These are phyloP conservation scores for Wickerhamomyces queroliae DNA, from an alignment of 805 yeast species.

Conservation along the genomic window DNA sequence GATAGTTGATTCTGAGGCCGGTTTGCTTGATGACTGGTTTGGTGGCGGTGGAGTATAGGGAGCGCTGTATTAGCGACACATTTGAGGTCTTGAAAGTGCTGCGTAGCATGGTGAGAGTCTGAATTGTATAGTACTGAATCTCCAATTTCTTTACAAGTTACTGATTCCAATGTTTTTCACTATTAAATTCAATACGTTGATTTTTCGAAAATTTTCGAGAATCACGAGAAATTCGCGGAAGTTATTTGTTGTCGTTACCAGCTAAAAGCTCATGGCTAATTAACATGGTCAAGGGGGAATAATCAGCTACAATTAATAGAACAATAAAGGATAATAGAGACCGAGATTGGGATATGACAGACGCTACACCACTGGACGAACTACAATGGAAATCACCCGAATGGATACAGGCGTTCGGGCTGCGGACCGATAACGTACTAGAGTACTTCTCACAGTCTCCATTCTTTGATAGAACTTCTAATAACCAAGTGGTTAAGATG, in stretches of 20 bases:
- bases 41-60: not conserved
- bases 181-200: not conserved
- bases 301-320: too few species aligned
- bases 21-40: not conserved
- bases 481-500: constrained; percentile 93
- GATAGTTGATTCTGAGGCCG: constrained; percentile 18
- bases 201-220: not conserved
- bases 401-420: constrained; percentile 88
- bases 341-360: constrained; percentile 12
- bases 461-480: constrained; percentile 88
- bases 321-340: too few species aligned
- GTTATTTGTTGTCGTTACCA: not conserved
- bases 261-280: not conserved
- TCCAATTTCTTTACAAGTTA: too few species aligned
- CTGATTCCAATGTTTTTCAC: not conserved
- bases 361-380: constrained; percentile 58
- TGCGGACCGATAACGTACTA: constrained; percentile 82
- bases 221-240: not conserved
- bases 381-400: constrained; percentile 97
- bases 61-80: not conserved
- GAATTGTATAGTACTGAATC: too few species aligned
- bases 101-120: too few species aligned
- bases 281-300: too few species aligned
- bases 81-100: not conserved
- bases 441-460: constrained; percentile 95